Conservation (phyloP, 352 stramenopile genomes). For the Pythium rhizo-oryzae region DNA sequence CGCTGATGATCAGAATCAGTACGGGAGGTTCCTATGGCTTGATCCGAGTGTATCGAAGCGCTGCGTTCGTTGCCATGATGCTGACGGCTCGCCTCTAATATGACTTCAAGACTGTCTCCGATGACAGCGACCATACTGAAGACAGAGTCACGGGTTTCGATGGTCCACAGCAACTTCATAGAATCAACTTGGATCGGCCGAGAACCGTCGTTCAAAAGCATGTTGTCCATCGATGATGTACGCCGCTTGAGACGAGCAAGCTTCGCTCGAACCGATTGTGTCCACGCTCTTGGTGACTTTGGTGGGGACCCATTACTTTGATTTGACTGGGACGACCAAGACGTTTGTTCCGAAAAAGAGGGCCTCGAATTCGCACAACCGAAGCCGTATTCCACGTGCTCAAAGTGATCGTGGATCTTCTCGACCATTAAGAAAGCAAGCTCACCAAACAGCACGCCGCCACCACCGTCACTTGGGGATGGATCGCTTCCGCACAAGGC, state of each 20-base stretch:
- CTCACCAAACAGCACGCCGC: constrained; percentile 30
- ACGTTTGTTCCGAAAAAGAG: constrained; percentile 32
- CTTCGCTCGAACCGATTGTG: constrained; percentile 55
- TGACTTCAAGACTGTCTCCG: constrained; percentile 50
- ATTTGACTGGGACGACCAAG: constrained; percentile 3
- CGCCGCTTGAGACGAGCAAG: constrained; percentile 57
- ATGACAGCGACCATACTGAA: constrained; percentile 73
- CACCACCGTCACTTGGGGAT: constrained; percentile 10
- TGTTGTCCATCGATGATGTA: constrained; percentile 71
- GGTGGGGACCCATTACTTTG: constrained; percentile 27
- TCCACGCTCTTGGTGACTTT: constrained; percentile 49
- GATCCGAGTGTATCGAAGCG: not conserved
- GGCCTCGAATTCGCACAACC: constrained; percentile 29
- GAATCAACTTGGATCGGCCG: constrained; percentile 82
- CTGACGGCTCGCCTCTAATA: constrained; percentile 41
- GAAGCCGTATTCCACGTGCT: constrained; percentile 47
- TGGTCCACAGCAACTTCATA: constrained; percentile 81
- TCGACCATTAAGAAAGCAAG: constrained; percentile 33
- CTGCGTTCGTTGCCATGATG: constrained; percentile 12
- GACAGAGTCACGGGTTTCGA: constrained; percentile 69
- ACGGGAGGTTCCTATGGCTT: not conserved
- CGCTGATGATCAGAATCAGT: not conserved
- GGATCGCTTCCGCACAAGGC: constrained; percentile 5
- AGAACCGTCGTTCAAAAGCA: constrained; percentile 69
- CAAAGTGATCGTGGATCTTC: constrained; percentile 55